Conservation (phyloP, 2,329 filamentous ascomycete species). For the Malbranchea zuffiana region DNA sequence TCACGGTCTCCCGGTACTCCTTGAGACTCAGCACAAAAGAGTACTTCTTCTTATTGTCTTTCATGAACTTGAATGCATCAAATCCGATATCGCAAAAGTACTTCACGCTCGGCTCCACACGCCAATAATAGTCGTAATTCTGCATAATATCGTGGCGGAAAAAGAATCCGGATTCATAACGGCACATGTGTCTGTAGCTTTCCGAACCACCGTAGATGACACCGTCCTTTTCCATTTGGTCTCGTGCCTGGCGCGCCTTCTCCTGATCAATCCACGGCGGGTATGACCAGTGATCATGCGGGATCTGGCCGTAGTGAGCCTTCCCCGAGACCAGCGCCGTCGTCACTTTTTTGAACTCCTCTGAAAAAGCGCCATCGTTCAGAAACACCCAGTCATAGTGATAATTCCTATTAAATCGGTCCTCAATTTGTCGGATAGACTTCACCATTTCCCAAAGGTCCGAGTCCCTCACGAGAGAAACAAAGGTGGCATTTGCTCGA, state of each 20-base stretch:
- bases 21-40: constrained; percentile 91
- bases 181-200: constrained; percentile 98
- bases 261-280: constrained; percentile 92
- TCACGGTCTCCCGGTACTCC: constrained; percentile 94
- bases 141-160: constrained; percentile 89
- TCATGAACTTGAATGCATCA: constrained; percentile 94
- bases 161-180: constrained; percentile 98
- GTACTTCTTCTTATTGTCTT: constrained; percentile 95
- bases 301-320: constrained; percentile 81
- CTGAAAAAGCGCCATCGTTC: constrained; percentile 90
- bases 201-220: constrained; percentile 97
- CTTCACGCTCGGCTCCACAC: constrained; percentile 93
- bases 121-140: constrained; percentile 99
- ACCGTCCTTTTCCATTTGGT: constrained; percentile 87
- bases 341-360: constrained; percentile 86
- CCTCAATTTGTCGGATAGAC: constrained; percentile 92
- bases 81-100: constrained; percentile 93
- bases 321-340: constrained; percentile 81
- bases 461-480: constrained; percentile 83
- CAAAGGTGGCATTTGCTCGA: constrained; percentile 94
- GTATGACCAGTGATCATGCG: constrained; percentile 92
- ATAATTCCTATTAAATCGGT: constrained; percentile 93
- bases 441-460: constrained; percentile 95
- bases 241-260: constrained; percentile 75
- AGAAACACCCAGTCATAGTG: constrained; percentile 99